These are phyloP conservation scores for Leishmania tarentolae DNA, from an alignment of 208 protist species.

Conservation along the genomic window DNA sequence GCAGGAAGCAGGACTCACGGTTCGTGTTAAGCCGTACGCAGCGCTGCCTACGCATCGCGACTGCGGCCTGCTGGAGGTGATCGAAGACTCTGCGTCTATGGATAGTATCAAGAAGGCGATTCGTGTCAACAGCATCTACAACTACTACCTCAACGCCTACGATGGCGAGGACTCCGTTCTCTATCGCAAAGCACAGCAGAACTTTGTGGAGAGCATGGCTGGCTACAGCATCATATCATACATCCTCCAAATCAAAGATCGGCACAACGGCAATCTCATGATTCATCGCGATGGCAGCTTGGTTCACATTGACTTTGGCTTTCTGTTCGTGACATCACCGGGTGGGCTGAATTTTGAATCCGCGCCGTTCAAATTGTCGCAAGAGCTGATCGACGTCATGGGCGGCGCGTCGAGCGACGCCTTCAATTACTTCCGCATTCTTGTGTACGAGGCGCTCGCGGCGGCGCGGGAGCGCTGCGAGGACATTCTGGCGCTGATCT, in stretches of 20 bases:
- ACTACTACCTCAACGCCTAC: constrained; percentile 86
- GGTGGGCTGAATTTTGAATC: constrained; percentile 95
- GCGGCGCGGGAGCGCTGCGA: constrained; percentile 75
- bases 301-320: constrained; percentile 98
- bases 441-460: constrained; percentile 86
- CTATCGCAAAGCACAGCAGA: constrained; percentile 77
- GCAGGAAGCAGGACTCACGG: constrained; percentile 83
- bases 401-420: constrained; percentile 67
- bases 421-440: constrained; percentile 91
- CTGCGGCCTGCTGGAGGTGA: constrained; percentile 88
- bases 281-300: constrained; percentile 88
- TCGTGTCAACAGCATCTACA: constrained; percentile 57
- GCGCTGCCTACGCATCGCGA: constrained; percentile 78
- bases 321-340: constrained; percentile 96
- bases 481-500: constrained; percentile 80
- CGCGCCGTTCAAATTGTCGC: constrained; percentile 93
- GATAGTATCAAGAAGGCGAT: constrained; percentile 92
- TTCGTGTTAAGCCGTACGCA: constrained; percentile 75
- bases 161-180: constrained; percentile 49
- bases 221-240: constrained; percentile 95
- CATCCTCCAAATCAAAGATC: constrained; percentile 95
- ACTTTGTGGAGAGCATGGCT: constrained; percentile 95
- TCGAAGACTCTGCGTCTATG: constrained; percentile 88
- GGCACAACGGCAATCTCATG: constrained; percentile 97
- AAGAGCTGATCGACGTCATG: constrained; percentile 93